Evolutionary conservation across 192 early-diverging fungal species (phyloP).

Genomic region (Coemansia sp.): DNA sequence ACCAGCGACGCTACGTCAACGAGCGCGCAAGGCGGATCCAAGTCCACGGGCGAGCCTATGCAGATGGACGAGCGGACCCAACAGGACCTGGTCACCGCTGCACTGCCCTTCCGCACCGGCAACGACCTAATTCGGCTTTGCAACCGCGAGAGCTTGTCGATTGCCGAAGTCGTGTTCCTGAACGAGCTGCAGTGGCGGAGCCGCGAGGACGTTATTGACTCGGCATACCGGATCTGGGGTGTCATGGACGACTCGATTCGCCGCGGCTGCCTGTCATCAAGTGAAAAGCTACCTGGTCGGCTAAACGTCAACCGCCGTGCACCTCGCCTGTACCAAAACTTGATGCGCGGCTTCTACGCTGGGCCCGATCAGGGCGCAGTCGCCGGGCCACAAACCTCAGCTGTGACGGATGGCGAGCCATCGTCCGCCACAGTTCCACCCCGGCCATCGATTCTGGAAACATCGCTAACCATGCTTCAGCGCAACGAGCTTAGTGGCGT

Average conservation of each 20-base stretch:
- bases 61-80: conserved; percentile 55
- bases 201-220: conserved; percentile 70
- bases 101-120: conserved; percentile 80
- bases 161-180: conserved; percentile 92
- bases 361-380: conserved; percentile 29
- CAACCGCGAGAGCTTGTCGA: conserved; percentile 74
- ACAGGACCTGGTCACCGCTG: conserved; percentile 71
- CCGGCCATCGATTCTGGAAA: conserved; percentile 15
- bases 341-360: conserved; percentile 71
- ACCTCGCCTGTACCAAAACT: conserved; percentile 78
- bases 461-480: conserved; percentile 39
- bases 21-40: background rate
- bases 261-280: conserved; percentile 64
- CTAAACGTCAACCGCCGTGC: conserved; percentile 81
- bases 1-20: background rate
- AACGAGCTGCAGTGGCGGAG: conserved; percentile 91
- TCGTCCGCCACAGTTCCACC: conserved; percentile 1
- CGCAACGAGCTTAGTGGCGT: conserved; percentile 38
- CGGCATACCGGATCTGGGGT: conserved; percentile 79
- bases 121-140: conserved; percentile 77
- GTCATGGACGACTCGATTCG: conserved; percentile 87
- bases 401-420: conserved; percentile 10
- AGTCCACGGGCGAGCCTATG: conserved; percentile 18
- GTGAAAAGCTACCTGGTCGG: conserved; percentile 70
- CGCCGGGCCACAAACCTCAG: conserved; percentile 7